phyloP scores from a whole-genome alignment of 2,329 filamentous ascomycete genomes.

The Diaporthe ampelina region DNA sequence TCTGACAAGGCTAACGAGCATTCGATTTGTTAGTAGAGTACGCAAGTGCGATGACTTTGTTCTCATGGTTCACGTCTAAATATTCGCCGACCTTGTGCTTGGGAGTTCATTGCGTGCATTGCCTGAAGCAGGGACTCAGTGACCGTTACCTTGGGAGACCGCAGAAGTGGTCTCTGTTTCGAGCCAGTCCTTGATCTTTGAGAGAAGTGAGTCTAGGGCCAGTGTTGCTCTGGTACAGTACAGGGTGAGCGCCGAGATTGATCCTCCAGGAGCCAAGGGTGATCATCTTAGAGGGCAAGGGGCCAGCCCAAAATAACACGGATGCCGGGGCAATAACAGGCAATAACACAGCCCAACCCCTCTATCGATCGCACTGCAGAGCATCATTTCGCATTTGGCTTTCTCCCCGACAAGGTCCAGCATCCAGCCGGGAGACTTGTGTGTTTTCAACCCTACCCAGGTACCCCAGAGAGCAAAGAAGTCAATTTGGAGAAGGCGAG shows the following conservation, averaged over 20 bases:
- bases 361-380: conserved; percentile 11
- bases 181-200: background rate
- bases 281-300: conserved; percentile 21
- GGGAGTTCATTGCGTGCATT: background rate
- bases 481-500: conserved; percentile 10
- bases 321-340: conserved; percentile 15
- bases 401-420: conserved; percentile 1
- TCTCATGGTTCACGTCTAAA: too few relatives aligned
- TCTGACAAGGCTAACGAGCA: too few relatives aligned
- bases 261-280: conserved; percentile 30
- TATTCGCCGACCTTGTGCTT: background rate
- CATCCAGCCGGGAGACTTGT: background rate
- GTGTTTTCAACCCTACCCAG: conserved; percentile 18
- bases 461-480: background rate
- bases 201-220: background rate
- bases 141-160: background rate
- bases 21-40: too few relatives aligned
- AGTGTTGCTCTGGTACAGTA: background rate
- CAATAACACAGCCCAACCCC: conserved; percentile 33
- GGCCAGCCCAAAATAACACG: conserved; percentile 31
- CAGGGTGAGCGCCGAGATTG: conserved; percentile 24
- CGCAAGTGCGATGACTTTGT: too few relatives aligned
- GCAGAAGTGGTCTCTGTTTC: background rate
- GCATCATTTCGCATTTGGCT: conserved; percentile 15
- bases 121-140: background rate